Evolutionary conservation across 805 yeast species (phyloP).

Genomic region (Teunomyces aglyptinius): DNA sequence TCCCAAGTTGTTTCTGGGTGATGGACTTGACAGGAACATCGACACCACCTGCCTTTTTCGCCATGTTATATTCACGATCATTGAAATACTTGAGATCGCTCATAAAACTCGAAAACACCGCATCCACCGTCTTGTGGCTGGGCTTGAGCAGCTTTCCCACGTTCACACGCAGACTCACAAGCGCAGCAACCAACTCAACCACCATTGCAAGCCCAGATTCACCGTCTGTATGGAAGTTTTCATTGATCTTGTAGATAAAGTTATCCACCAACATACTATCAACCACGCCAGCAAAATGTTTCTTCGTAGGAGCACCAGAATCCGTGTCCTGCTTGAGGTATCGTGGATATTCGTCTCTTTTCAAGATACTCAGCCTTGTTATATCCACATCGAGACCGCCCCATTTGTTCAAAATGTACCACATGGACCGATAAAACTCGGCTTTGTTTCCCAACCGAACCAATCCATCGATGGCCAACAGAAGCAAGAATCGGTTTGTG

Average conservation of each 20-base stretch:
- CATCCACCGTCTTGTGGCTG: slow-evolving; percentile 28
- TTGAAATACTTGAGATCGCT: slow-evolving; percentile 27
- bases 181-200: slow-evolving; percentile 25
- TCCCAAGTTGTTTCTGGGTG: slow-evolving; percentile 21
- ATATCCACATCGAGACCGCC: slow-evolving; percentile 27
- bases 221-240: slow-evolving; percentile 15
- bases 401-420: slow-evolving; percentile 34
- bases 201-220: slow-evolving; percentile 16
- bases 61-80: slow-evolving; percentile 25
- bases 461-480: slow-evolving; percentile 30
- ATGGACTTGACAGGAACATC: slow-evolving; percentile 16
- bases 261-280: slow-evolving; percentile 34
- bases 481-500: slow-evolving; percentile 33
- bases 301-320: neutral
- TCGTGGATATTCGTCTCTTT: neutral
- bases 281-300: slow-evolving; percentile 10
- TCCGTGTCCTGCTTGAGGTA: neutral
- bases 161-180: slow-evolving; percentile 18
- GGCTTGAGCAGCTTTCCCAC: slow-evolving; percentile 16
- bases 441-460: slow-evolving; percentile 27
- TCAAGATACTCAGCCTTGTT: slow-evolving; percentile 4
- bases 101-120: slow-evolving; percentile 27
- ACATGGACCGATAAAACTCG: slow-evolving; percentile 29
- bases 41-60: slow-evolving; percentile 1
- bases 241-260: slow-evolving; percentile 33